These are phyloP conservation scores for Hydrangea macrophylla DNA, from an alignment of 148 eudicot genomes.

Conservation along the genomic window DNA sequence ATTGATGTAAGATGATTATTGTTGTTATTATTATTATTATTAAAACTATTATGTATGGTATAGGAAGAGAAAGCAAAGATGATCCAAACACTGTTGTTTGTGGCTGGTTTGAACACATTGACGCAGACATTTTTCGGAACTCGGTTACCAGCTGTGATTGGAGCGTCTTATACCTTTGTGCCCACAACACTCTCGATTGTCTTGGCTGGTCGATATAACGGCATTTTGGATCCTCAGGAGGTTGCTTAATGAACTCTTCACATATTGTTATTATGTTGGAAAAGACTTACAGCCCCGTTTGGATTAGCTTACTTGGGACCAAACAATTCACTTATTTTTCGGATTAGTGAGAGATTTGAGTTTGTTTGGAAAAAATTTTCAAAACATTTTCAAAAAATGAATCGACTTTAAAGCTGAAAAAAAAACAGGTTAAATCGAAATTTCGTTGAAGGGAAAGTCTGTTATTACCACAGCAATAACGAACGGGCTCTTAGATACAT, in stretches of 20 bases:
- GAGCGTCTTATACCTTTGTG: conserved; percentile 75
- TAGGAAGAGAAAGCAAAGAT: conserved; percentile 79
- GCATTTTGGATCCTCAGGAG: conserved; percentile 55
- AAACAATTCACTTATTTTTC: too few species aligned
- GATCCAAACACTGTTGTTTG: conserved; percentile 83
- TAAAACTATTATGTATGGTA: not conserved
- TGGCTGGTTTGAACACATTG: conserved; percentile 77
- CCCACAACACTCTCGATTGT: conserved; percentile 72
- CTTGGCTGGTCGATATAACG: conserved; percentile 56
- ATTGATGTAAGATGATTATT: not conserved
- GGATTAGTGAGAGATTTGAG: too few species aligned
- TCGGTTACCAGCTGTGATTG: conserved; percentile 77
- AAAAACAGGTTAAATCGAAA: too few species aligned
- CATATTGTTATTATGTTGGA: not conserved
- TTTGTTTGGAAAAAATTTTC: too few species aligned
- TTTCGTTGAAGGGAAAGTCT: too few species aligned
- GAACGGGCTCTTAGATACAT: too few species aligned
- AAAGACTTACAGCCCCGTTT: too few species aligned
- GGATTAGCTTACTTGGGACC: too few species aligned
- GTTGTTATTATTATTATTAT: not conserved
- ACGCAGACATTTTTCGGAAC: conserved; percentile 73
- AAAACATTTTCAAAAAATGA: too few species aligned
- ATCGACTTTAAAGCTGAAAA: too few species aligned
- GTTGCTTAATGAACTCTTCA: conserved; percentile 21
- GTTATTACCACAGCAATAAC: too few species aligned